phyloP scores from a whole-genome alignment of 2,329 filamentous ascomycete species.

The Colletotrichum ledebouriae region DNA sequence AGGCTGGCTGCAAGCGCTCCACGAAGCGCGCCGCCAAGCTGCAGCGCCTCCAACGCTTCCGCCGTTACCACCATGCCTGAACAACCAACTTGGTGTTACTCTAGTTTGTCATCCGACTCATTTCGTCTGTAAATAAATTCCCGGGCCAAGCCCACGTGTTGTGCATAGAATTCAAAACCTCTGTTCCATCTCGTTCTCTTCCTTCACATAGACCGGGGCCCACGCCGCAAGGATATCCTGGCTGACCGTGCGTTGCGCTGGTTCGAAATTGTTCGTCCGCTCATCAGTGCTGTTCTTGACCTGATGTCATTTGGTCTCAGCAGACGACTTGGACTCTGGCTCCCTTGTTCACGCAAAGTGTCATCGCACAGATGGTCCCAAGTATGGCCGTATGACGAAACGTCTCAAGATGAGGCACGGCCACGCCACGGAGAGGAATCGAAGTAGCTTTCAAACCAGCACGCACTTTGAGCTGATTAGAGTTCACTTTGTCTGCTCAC shows the following conservation, averaged over 20 bases:
- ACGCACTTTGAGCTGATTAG: not conserved
- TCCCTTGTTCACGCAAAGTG: too few species aligned
- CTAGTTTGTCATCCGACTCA: conserved; percentile 20
- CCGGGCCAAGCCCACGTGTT: not conserved
- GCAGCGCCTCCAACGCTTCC: conserved; percentile 52
- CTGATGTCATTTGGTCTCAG: not conserved
- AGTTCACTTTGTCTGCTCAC: not conserved
- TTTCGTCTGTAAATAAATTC: conserved; percentile 22
- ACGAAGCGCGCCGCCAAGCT: conserved; percentile 65
- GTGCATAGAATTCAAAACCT: not conserved
- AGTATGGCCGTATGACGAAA: not conserved
- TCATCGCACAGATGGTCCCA: not conserved
- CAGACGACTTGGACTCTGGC: not conserved
- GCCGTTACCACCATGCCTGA: conserved; percentile 18
- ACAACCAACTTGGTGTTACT: conserved; percentile 16
- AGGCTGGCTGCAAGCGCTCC: conserved; percentile 32
- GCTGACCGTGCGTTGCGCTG: too few species aligned
- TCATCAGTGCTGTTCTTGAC: too few species aligned
- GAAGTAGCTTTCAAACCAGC: not conserved
- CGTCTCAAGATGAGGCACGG: conserved; percentile 6
- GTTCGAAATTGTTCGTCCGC: too few species aligned
- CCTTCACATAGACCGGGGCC: too few species aligned
- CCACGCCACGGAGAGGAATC: not conserved
- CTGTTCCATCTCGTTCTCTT: not conserved
- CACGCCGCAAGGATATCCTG: too few species aligned